Percentiles rank a stretch among this genome's conserved stretches.
These are phyloP conservation scores for Zymoseptoria ardabiliae DNA, from an alignment of 2,329 filamentous ascomycete genomes.

Conservation along the genomic window DNA sequence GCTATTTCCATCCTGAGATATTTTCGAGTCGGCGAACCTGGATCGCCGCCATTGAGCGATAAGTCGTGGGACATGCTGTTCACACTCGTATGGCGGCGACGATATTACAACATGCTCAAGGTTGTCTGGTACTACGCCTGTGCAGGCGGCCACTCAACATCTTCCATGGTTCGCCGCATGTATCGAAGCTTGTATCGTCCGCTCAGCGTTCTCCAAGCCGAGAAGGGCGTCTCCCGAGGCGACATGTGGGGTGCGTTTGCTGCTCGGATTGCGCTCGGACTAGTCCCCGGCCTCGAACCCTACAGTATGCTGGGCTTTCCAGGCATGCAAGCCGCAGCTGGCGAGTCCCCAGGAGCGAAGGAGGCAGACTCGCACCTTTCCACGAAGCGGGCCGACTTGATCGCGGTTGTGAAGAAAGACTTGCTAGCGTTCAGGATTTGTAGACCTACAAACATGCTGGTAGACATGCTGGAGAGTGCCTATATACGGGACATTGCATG, in stretches of 20 bases:
- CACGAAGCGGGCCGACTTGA: not conserved
- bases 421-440: constrained; percentile 4
- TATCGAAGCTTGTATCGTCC: constrained; percentile 5
- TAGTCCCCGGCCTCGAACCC: not conserved
- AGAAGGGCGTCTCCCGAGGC: not conserved
- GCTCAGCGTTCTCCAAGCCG: constrained; percentile 1
- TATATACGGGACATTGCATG: constrained; percentile 18
- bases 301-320: not conserved
- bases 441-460: constrained; percentile 9
- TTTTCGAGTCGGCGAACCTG: constrained; percentile 10
- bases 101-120: constrained; percentile 24
- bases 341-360: not conserved
- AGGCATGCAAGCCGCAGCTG: not conserved
- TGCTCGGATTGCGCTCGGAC: constrained; percentile 22
- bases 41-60: constrained; percentile 7
- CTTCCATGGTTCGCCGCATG: constrained; percentile 9
- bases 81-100: constrained; percentile 17
- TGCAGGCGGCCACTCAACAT: constrained; percentile 16
- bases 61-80: constrained; percentile 19
- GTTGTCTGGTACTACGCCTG: constrained; percentile 31
- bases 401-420: constrained; percentile 2
- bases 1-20: constrained; percentile 14
- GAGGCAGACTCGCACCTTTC: not conserved
- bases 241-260: constrained; percentile 15
- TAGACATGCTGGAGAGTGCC: constrained; percentile 17